Evolutionary conservation across 2,329 filamentous ascomycete species (phyloP).

Genomic region (Phyllosticta citriasiana): DNA sequence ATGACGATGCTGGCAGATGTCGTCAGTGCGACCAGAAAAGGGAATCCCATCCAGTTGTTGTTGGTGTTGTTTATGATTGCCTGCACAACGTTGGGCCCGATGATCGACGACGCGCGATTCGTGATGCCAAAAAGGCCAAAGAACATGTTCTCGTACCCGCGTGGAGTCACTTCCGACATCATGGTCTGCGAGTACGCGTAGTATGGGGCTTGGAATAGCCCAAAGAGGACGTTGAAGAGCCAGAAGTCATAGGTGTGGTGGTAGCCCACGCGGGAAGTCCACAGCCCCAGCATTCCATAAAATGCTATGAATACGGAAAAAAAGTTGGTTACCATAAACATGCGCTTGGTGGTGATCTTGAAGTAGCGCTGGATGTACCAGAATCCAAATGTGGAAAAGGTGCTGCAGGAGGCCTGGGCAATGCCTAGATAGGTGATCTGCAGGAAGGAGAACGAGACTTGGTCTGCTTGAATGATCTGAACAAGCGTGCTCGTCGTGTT

Average conservation of each 20-base stretch:
- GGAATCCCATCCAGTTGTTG: conserved; percentile 36
- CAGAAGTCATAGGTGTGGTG: conserved; percentile 46
- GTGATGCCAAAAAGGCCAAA: conserved; percentile 61
- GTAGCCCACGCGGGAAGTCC: conserved; percentile 44
- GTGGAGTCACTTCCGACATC: conserved; percentile 59
- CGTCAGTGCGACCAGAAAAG: conserved; percentile 3
- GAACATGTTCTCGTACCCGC: conserved; percentile 60
- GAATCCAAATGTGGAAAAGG: conserved; percentile 51
- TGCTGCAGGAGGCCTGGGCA: conserved; percentile 54
- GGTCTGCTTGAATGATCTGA: conserved; percentile 52
- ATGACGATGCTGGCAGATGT: conserved; percentile 5
- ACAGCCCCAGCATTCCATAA: conserved; percentile 52
- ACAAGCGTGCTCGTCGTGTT: conserved; percentile 64
- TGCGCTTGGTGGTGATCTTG: conserved; percentile 52
- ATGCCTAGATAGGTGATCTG: conserved; percentile 57
- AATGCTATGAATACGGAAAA: conserved; percentile 42
- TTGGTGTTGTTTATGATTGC: conserved; percentile 56
- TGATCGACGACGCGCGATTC: conserved; percentile 58
- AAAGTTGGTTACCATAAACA: conserved; percentile 54
- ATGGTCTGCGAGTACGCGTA: conserved; percentile 63
- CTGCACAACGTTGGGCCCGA: conserved; percentile 57
- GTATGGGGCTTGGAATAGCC: conserved; percentile 58
- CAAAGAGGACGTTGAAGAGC: conserved; percentile 46
- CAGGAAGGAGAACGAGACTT: conserved; percentile 56
- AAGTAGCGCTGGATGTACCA: conserved; percentile 53